Conservation (phyloP, 371 early-diverging fungal genomes). For the Thermomucor indicae-seudaticae region DNA sequence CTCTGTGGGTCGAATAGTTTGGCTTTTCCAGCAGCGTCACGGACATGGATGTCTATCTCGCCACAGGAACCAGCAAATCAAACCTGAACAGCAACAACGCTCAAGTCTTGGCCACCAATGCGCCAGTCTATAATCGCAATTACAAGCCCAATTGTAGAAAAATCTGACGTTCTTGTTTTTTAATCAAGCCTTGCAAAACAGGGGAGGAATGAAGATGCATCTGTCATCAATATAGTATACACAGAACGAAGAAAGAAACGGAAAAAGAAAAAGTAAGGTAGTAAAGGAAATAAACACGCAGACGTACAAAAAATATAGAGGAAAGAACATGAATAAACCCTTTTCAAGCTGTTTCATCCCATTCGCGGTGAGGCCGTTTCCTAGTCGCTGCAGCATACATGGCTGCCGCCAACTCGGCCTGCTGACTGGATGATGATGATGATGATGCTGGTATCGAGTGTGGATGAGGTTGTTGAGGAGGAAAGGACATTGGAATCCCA, state of each 20-base stretch:
- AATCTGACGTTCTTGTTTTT: too few relatives aligned
- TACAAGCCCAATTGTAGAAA: too few relatives aligned
- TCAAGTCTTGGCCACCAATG: too few relatives aligned
- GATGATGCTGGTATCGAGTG: neutral
- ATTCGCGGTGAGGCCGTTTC: slow-evolving; percentile 14
- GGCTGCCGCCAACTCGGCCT: slow-evolving; percentile 12
- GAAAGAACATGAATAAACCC: neutral
- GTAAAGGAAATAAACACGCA: neutral
- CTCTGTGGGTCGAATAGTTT: too few relatives aligned
- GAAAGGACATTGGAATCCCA: neutral
- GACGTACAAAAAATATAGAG: neutral
- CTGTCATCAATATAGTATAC: too few relatives aligned
- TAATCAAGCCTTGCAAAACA: too few relatives aligned
- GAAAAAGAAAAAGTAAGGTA: neutral
- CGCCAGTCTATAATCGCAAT: too few relatives aligned
- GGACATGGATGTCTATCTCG: too few relatives aligned
- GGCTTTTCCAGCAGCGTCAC: too few relatives aligned
- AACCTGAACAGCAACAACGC: too few relatives aligned
- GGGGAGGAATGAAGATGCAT: too few relatives aligned
- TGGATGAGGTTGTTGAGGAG: neutral
- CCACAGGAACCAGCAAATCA: too few relatives aligned
- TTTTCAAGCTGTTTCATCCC: slow-evolving; percentile 11
- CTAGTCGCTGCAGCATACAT: slow-evolving; percentile 14
- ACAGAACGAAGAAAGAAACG: neutral
- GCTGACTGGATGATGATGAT: neutral